phyloP scores from a whole-genome alignment of 805 yeast genomes.

The Candida xyloterini region DNA sequence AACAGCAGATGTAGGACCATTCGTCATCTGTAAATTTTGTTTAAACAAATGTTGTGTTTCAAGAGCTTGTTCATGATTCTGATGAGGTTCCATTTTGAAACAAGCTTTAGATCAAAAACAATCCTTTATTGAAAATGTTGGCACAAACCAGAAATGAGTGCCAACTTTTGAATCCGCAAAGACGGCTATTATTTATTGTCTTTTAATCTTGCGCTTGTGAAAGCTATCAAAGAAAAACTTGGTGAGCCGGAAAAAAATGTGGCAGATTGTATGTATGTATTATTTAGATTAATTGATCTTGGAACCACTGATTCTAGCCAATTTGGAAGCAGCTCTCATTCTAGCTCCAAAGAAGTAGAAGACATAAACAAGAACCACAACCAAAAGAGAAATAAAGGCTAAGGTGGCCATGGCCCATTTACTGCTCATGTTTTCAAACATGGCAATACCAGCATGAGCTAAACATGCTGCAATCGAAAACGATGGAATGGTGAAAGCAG shows the following conservation, averaged over 20 bases:
- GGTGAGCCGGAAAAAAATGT: constrained; percentile 1
- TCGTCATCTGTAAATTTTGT: constrained; percentile 4
- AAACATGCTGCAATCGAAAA: constrained; percentile 36
- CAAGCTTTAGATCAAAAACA: neutral
- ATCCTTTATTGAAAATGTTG: constrained; percentile 2
- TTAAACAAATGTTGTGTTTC: constrained; percentile 4
- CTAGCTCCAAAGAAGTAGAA: constrained; percentile 34
- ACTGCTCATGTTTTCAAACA: constrained; percentile 36
- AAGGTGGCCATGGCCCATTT: constrained; percentile 35
- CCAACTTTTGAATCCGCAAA: constrained; percentile 7
- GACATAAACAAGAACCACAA: constrained; percentile 33
- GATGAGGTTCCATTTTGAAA: constrained; percentile 4
- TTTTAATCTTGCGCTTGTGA: constrained; percentile 6
- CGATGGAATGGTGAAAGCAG: constrained; percentile 37
- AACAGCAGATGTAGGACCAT: constrained; percentile 3
- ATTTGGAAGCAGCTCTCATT: constrained; percentile 30
- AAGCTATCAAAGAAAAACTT: constrained; percentile 9
- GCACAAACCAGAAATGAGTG: constrained; percentile 5
- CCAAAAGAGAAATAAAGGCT: constrained; percentile 33
- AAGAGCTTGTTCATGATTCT: constrained; percentile 2
- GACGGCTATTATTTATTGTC: constrained; percentile 1
- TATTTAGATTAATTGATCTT: constrained; percentile 1
- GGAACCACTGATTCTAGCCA: constrained; percentile 25
- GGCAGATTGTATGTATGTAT: neutral
- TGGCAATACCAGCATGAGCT: constrained; percentile 39